Conservation (phyloP, 257 asterid species). For the Forsythia viridissima region DNA sequence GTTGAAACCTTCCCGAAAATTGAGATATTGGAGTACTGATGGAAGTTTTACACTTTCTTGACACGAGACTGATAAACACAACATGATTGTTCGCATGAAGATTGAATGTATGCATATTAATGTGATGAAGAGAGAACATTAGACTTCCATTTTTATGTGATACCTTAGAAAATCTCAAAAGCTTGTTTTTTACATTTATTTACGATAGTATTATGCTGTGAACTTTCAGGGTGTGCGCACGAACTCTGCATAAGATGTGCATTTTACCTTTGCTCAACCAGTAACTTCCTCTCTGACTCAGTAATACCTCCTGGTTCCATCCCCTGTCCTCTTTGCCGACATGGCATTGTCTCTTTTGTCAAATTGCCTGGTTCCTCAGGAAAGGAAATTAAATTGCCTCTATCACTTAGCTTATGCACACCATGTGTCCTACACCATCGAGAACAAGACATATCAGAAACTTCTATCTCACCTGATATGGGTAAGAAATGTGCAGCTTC, state of each 20-base stretch:
- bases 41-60: neutral
- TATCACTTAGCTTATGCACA: slow-evolving; percentile 78
- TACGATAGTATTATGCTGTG: neutral
- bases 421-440: slow-evolving; percentile 90
- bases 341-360: slow-evolving; percentile 60
- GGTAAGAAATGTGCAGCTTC: slow-evolving; percentile 75
- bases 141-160: neutral
- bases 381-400: slow-evolving; percentile 62
- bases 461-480: slow-evolving; percentile 54
- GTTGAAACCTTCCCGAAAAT: neutral
- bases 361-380: slow-evolving; percentile 68
- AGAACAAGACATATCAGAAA: slow-evolving; percentile 60
- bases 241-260: slow-evolving; percentile 93
- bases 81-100: neutral
- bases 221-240: slow-evolving; percentile 76
- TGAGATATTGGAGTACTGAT: neutral
- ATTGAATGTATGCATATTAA: neutral
- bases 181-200: neutral
- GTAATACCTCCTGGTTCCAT: slow-evolving; percentile 75
- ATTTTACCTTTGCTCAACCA: slow-evolving; percentile 90
- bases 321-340: slow-evolving; percentile 92
- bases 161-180: neutral
- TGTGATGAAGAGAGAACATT: neutral
- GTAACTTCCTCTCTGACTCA: slow-evolving; percentile 69
- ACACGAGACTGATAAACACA: neutral